These are phyloP conservation scores for Coelastrella sp. DNA, from an alignment of 139 green algal species.

Conservation along the genomic window DNA sequence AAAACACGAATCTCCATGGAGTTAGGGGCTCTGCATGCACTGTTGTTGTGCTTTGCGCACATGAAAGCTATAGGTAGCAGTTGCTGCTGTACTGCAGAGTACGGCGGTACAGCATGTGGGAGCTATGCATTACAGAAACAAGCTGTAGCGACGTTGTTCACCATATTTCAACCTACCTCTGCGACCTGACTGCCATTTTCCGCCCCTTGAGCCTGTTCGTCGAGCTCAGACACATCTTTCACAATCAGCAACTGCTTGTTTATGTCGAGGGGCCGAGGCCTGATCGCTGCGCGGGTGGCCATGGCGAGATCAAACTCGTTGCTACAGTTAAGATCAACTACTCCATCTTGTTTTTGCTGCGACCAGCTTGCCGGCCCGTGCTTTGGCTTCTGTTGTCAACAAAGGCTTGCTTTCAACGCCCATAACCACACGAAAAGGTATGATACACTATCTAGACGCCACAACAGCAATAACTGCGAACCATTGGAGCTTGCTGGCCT, in stretches of 20 bases:
- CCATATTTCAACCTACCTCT: not conserved
- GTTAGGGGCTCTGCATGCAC: too few species aligned
- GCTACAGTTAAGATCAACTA: too few species aligned
- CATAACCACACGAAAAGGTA: too few species aligned
- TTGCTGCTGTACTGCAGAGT: not conserved
- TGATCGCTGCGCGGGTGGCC: constrained; percentile 51
- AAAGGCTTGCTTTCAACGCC: not conserved
- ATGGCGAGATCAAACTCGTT: constrained; percentile 9
- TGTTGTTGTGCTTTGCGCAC: too few species aligned
- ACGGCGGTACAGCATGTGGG: not conserved
- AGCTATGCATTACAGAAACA: too few species aligned
- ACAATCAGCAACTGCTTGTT: constrained; percentile 80
- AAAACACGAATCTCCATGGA: too few species aligned
- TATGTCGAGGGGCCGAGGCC: constrained; percentile 81
- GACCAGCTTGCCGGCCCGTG: not conserved
- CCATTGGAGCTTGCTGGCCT: too few species aligned
- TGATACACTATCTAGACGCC: too few species aligned
- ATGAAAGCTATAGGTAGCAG: not conserved
- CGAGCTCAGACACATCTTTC: constrained; percentile 65
- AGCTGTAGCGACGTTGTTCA: too few species aligned
- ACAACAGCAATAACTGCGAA: too few species aligned
- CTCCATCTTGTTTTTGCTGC: too few species aligned
- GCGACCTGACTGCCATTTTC: not conserved
- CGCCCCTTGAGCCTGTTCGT: not conserved
- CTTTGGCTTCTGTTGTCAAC: not conserved